Evolutionary conservation across 257 asterid species (phyloP).

Genomic region (Gynochthodes officinalis): DNA sequence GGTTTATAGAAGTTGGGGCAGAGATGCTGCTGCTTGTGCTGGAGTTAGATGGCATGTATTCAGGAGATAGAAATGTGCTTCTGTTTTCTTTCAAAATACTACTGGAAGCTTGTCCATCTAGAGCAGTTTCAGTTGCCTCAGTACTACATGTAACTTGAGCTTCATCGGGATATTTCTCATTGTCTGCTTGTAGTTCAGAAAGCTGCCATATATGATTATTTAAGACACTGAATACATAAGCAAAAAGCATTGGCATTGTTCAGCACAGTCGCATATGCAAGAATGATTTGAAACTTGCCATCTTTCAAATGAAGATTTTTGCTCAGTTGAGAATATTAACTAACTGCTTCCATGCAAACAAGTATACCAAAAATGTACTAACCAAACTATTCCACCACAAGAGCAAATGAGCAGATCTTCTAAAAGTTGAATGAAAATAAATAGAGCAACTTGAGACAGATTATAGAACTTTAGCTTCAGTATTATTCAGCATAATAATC

Average conservation of each 20-base stretch:
- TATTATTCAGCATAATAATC: background rate
- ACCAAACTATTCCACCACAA: background rate
- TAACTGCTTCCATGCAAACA: background rate
- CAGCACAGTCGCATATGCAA: background rate
- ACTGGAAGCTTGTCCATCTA: conserved; percentile 18
- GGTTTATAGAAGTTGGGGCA: conserved; percentile 17
- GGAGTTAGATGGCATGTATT: conserved; percentile 15
- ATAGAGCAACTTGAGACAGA: background rate
- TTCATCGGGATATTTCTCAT: conserved; percentile 25
- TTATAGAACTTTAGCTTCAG: background rate
- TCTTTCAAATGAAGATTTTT: background rate
- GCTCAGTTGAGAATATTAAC: background rate
- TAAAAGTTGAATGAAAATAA: background rate
- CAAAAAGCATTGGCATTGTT: background rate
- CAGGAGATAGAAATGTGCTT: conserved; percentile 17
- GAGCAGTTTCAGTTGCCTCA: conserved; percentile 25
- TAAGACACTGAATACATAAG: conserved; percentile 8
- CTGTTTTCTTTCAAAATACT: conserved; percentile 17
- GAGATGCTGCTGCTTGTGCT: conserved; percentile 11
- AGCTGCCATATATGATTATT: conserved; percentile 30
- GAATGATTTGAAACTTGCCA: background rate
- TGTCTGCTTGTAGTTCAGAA: conserved; percentile 26
- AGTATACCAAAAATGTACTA: background rate
- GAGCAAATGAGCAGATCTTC: background rate
- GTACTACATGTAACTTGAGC: conserved; percentile 19